Conservation (phyloP, 2,329 filamentous ascomycete genomes). For the Phialophora expanda region DNA sequence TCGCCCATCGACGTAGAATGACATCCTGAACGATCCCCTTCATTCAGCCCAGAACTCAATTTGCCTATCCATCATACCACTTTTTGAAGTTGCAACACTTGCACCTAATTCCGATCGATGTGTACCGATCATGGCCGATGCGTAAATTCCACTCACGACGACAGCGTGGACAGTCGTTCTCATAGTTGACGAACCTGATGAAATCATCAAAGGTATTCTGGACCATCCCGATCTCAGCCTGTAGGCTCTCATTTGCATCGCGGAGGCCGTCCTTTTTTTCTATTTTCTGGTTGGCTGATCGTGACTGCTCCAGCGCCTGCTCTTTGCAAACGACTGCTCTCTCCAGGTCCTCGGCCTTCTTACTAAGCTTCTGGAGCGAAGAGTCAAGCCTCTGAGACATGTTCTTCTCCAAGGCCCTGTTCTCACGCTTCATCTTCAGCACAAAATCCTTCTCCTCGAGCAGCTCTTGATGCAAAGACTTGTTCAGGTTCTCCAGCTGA, state of each 20-base stretch:
- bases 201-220: constrained; percentile 13
- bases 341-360: constrained; percentile 1
- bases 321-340: background rate
- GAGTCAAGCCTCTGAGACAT: background rate
- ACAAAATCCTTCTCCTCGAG: background rate
- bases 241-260: constrained; percentile 8
- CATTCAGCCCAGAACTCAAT: background rate
- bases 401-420: background rate
- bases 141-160: constrained; percentile 8
- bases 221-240: background rate
- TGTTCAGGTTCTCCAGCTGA: background rate
- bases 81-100: constrained; percentile 6
- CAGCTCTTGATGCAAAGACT: constrained; percentile 15
- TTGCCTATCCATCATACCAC: background rate
- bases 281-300: constrained; percentile 14
- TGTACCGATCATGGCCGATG: constrained; percentile 4
- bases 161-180: constrained; percentile 7
- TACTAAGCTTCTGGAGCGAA: constrained; percentile 1
- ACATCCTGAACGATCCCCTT: background rate
- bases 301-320: constrained; percentile 7
- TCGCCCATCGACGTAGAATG: background rate
- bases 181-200: constrained; percentile 11
- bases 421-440: background rate
- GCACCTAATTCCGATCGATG: constrained; percentile 7
- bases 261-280: constrained; percentile 18